Evolutionary conservation across 2,329 filamentous ascomycete genomes (phyloP).

Genomic region (Cercospora sp.): DNA sequence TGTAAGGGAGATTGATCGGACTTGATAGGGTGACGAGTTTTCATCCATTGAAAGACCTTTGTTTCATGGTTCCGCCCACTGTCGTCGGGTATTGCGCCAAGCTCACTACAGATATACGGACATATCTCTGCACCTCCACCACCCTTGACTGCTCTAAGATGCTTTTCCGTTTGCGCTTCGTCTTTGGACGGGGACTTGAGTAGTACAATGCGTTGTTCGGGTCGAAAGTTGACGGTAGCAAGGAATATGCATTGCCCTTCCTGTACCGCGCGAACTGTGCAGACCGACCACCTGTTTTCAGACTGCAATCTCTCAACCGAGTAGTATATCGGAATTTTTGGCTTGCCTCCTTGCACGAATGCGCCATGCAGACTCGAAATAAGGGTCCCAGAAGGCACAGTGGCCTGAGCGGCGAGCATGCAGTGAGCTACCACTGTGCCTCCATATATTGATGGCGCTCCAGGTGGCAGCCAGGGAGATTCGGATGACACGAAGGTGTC

Average conservation of each 20-base stretch:
- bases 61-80: not conserved
- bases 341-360: not conserved
- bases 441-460: not conserved
- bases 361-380: not conserved
- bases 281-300: not conserved
- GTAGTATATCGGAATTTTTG: not conserved
- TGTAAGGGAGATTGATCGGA: not conserved
- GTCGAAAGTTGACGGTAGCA: not conserved
- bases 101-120: not conserved
- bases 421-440: not conserved
- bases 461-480: not conserved
- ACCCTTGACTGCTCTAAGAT: not conserved
- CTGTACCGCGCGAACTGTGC: not conserved
- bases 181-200: not conserved
- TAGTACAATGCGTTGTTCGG: not conserved
- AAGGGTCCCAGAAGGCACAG: not conserved
- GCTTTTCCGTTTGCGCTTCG: not conserved
- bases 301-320: not conserved
- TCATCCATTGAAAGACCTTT: not conserved
- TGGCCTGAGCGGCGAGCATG: not conserved
- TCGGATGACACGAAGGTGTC: not conserved
- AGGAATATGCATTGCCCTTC: not conserved
- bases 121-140: not conserved
- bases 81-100: not conserved
- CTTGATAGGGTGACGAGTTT: not conserved